phyloP scores from a whole-genome alignment of 148 eudicot species.

The Chenopodium suecicum region DNA sequence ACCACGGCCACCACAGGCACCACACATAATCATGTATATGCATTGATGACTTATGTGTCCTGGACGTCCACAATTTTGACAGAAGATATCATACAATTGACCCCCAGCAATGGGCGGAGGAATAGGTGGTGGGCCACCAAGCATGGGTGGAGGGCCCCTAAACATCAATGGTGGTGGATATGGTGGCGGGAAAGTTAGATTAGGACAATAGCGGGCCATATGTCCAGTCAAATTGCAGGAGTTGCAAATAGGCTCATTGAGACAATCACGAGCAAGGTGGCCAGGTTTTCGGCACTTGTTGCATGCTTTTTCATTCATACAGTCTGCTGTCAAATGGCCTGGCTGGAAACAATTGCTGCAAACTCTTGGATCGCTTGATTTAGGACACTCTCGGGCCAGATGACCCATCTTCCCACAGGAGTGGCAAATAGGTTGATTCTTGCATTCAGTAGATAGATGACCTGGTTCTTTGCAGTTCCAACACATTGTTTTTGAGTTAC shows the following conservation, averaged over 20 bases:
- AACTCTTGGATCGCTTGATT: conserved; percentile 40
- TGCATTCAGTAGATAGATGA: conserved; percentile 43
- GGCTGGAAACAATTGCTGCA: conserved; percentile 46
- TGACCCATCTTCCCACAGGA: conserved; percentile 48
- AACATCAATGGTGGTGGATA: conserved; percentile 1
- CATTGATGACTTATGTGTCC: conserved; percentile 40
- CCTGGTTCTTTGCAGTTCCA: conserved; percentile 54
- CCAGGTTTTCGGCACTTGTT: conserved; percentile 45
- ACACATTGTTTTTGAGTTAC: conserved; percentile 46
- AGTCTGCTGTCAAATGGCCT: conserved; percentile 34
- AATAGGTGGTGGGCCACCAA: conserved; percentile 25
- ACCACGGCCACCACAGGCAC: conserved; percentile 35
- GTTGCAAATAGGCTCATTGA: conserved; percentile 39
- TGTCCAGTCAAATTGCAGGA: conserved; percentile 35
- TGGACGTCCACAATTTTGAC: conserved; percentile 37
- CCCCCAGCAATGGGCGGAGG: conserved; percentile 24
- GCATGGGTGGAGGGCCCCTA: conserved; percentile 16
- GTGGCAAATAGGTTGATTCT: conserved; percentile 43
- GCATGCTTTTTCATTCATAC: conserved; percentile 47
- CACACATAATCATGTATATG: conserved; percentile 31
- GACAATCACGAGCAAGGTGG: conserved; percentile 49
- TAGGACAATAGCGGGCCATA: conserved; percentile 39
- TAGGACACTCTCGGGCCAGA: conserved; percentile 44
- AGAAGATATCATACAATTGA: conserved; percentile 27
- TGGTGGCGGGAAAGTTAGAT: conserved; percentile 24